A percentile compares a stretch with the other conserved stretches of the same genome.
Evolutionary conservation across 2,329 filamentous ascomycete species (phyloP).

Genomic region (Trichoderma aggressivum): DNA sequence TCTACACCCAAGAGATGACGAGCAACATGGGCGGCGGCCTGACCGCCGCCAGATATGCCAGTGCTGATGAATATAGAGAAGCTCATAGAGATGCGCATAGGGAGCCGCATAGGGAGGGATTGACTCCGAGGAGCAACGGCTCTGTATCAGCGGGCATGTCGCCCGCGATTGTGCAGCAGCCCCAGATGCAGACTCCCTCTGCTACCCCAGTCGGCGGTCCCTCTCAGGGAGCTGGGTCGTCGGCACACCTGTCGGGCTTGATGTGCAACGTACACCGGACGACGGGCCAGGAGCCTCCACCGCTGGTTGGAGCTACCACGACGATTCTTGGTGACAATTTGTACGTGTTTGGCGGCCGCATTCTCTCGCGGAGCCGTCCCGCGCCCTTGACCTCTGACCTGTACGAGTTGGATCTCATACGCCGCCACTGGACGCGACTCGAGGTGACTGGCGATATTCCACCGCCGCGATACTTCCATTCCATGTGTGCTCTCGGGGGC

Average conservation of each 20-base stretch:
- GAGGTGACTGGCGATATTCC: slow-evolving; percentile 82
- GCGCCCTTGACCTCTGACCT: slow-evolving; percentile 80
- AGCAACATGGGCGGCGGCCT: slow-evolving; percentile 45
- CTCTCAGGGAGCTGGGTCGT: slow-evolving; percentile 45
- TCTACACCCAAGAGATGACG: slow-evolving; percentile 38
- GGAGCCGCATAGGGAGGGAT: slow-evolving; percentile 44
- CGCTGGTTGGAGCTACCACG: slow-evolving; percentile 90
- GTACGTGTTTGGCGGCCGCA: slow-evolving; percentile 91
- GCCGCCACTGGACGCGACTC: slow-evolving; percentile 88
- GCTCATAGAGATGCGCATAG: slow-evolving; percentile 38
- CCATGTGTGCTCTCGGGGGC: slow-evolving; percentile 87
- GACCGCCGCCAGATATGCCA: slow-evolving; percentile 42
- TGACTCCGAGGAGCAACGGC: slow-evolving; percentile 52
- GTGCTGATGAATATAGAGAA: slow-evolving; percentile 31
- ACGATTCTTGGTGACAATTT: slow-evolving; percentile 93
- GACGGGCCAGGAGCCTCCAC: slow-evolving; percentile 85
- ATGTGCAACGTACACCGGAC: slow-evolving; percentile 78
- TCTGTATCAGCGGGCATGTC: slow-evolving; percentile 56
- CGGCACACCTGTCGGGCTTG: slow-evolving; percentile 60
- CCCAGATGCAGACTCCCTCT: slow-evolving; percentile 22
- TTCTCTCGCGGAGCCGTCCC: slow-evolving; percentile 78
- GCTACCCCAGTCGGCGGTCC: slow-evolving; percentile 39
- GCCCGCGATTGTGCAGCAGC: slow-evolving; percentile 44
- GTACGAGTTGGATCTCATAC: slow-evolving; percentile 88
- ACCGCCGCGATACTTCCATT: slow-evolving; percentile 93